These are phyloP conservation scores for Globisporangium rhizosaccharum DNA, from an alignment of 352 stramenopile species.

Conservation along the genomic window DNA sequence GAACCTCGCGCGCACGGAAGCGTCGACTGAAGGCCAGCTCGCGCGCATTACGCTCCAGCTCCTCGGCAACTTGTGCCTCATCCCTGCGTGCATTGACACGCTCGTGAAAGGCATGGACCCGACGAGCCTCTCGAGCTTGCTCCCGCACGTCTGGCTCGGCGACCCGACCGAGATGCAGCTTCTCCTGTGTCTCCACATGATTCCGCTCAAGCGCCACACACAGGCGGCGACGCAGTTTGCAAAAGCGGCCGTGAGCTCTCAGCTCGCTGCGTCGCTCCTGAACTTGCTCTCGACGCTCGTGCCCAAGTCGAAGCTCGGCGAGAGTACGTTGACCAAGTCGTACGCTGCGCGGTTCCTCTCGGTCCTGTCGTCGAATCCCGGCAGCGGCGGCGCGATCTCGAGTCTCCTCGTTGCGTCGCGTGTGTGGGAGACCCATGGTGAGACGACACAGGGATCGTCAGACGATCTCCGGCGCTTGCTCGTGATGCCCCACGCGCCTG, in stretches of 20 bases:
- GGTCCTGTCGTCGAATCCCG: constrained; percentile 78
- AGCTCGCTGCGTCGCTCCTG: constrained; percentile 72
- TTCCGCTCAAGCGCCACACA: constrained; percentile 82
- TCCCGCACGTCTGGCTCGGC: constrained; percentile 73
- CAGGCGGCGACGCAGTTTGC: constrained; percentile 81
- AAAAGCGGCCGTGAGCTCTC: constrained; percentile 71
- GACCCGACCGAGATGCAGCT: constrained; percentile 82
- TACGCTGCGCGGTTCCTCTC: constrained; percentile 80
- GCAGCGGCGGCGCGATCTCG: constrained; percentile 76
- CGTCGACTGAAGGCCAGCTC: constrained; percentile 76
- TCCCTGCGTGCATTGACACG: constrained; percentile 83
- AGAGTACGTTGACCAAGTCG: constrained; percentile 78
- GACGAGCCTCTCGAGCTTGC: constrained; percentile 52
- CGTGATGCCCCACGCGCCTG: constrained; percentile 60
- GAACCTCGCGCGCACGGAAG: constrained; percentile 69
- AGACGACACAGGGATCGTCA: constrained; percentile 73
- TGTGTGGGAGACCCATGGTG: constrained; percentile 79
- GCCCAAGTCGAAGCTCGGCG: constrained; percentile 73
- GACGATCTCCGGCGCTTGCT: constrained; percentile 78
- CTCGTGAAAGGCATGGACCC: constrained; percentile 86
- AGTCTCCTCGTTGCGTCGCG: constrained; percentile 73
- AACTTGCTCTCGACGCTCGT: constrained; percentile 78
- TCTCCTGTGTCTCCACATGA: constrained; percentile 84
- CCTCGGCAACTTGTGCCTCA: constrained; percentile 80
- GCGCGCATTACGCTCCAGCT: constrained; percentile 76